Evolutionary conservation across 2,329 filamentous ascomycete species (phyloP), one percentile per base, ranked within the genome.

Genomic region (Xylariaceae sp.): DNA sequence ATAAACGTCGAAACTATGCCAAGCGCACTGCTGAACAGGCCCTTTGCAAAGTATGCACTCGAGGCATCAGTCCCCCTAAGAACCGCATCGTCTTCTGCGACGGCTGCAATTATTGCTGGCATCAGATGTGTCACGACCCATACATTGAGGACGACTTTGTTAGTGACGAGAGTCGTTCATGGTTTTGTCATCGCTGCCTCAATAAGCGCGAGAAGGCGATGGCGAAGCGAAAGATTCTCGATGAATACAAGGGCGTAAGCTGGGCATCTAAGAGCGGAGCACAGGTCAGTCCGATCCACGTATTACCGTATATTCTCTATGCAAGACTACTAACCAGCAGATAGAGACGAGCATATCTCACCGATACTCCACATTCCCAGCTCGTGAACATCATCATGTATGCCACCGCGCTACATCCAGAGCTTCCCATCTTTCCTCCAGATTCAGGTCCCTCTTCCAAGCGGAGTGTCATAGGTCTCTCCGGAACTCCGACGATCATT

Each of bases 11-110:
- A 62, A 72, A 69, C 66, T 73, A 82, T 79, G 73, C 81, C 61
- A 87, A 87, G 73, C 81, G 85, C 63, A 84, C 82, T 18, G 80
- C 68, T 62, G 83, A 86, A 68, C 78, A 83, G 61, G 80, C 80
- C 11, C 79, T 88, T 37, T 94, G 90, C 76, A 87, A 86, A 66
- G 81, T 83, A 64, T 95, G 90, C 74, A 82, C 86, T 56, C 80
- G 90, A 64, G 86, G 88, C 8, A 82, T 88, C 64, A 90, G 88
- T 68, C 87, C 88, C 2, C 72, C 78, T n/a, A 84, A 78, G 66
- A 94, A 94, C 74, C 83, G 87, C 74, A 92, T 95, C 70, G 89
- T 94, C 2, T 91, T 92, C 73, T 95, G 90, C 75, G 89, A 93
- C 73, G 86, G 86, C 13, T 95, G 90, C 76, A 89, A 90, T 71